Conservation (phyloP, 164 flowering plant species). For the Stephania japonica region DNA sequence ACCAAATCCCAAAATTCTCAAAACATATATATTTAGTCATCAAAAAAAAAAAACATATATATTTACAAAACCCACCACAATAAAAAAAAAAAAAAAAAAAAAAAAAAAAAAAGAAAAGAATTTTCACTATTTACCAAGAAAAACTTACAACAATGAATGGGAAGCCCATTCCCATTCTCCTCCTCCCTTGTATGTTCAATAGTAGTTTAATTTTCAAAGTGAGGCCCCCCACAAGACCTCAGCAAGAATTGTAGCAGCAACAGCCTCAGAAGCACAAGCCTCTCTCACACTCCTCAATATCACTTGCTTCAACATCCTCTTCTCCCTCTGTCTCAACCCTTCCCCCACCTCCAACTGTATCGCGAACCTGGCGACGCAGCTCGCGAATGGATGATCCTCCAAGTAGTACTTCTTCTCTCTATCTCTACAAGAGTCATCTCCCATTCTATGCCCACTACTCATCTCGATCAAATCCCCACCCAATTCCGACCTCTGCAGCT, state of each 20-base stretch:
- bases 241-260: slow-evolving; percentile 74
- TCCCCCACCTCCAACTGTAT: slow-evolving; percentile 88
- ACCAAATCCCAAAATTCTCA: neutral
- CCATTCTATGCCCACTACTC: slow-evolving; percentile 26
- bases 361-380: slow-evolving; percentile 83
- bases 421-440: slow-evolving; percentile 10
- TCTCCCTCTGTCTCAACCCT: slow-evolving; percentile 87
- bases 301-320: slow-evolving; percentile 64
- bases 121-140: neutral
- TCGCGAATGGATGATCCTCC: slow-evolving; percentile 56
- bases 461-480: slow-evolving; percentile 59
- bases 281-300: slow-evolving; percentile 56
- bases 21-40: neutral
- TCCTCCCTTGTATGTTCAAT: neutral
- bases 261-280: slow-evolving; percentile 54
- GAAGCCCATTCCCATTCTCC: neutral
- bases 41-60: too few relatives aligned
- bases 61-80: neutral
- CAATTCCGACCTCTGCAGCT: slow-evolving; percentile 58
- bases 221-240: slow-evolving; percentile 88
- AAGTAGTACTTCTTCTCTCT: slow-evolving; percentile 31
- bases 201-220: slow-evolving; percentile 32
- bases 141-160: neutral
- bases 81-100: neutral
- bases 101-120: too few relatives aligned